Conservation (phyloP, 768 basidiomycete genomes). For the Chlorophyllum brunneum region DNA sequence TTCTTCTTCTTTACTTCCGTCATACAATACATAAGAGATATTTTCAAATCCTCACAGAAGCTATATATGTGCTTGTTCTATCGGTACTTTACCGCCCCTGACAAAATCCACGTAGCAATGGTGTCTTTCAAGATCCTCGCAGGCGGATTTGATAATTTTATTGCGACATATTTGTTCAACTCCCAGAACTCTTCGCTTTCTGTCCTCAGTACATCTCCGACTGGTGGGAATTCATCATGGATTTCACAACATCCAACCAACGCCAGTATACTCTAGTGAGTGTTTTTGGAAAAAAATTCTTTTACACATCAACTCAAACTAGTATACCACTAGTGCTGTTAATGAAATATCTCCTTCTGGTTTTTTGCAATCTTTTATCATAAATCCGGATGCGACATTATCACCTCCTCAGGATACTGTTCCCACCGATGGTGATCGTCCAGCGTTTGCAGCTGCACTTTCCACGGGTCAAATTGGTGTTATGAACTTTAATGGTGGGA, state of each 20-base stretch:
- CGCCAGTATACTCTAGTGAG: slow-evolving; percentile 14
- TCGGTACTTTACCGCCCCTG: too few species aligned
- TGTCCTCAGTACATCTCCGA: slow-evolving; percentile 11
- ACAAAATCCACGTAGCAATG: too few species aligned
- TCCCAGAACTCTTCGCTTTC: slow-evolving; percentile 9
- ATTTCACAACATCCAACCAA: slow-evolving; percentile 11
- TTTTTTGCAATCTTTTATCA: slow-evolving; percentile 54
- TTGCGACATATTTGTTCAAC: slow-evolving; percentile 15
- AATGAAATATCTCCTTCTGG: slow-evolving; percentile 49
- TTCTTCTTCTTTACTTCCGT: too few species aligned
- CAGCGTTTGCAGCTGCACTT: slow-evolving; percentile 48
- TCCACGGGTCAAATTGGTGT: slow-evolving; percentile 56
- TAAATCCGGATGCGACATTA: slow-evolving; percentile 41
- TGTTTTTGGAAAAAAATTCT: slow-evolving; percentile 15
- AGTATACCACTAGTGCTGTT: slow-evolving; percentile 48
- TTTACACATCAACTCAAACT: slow-evolving; percentile 28
- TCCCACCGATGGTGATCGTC: slow-evolving; percentile 45
- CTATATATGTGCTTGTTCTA: too few species aligned
- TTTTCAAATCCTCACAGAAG: too few species aligned
- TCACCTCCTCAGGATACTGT: slow-evolving; percentile 42
- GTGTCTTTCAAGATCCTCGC: slow-evolving; percentile 16
- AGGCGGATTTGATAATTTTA: slow-evolving; percentile 15
- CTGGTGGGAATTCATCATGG: slow-evolving; percentile 16
- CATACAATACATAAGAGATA: too few species aligned
- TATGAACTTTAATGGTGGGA: slow-evolving; percentile 55